A percentile compares a stretch with the other conserved stretches of the same genome.
Evolutionary conservation across 2,329 filamentous ascomycete genomes (phyloP).

Genomic region (Neobulgaria alba): DNA sequence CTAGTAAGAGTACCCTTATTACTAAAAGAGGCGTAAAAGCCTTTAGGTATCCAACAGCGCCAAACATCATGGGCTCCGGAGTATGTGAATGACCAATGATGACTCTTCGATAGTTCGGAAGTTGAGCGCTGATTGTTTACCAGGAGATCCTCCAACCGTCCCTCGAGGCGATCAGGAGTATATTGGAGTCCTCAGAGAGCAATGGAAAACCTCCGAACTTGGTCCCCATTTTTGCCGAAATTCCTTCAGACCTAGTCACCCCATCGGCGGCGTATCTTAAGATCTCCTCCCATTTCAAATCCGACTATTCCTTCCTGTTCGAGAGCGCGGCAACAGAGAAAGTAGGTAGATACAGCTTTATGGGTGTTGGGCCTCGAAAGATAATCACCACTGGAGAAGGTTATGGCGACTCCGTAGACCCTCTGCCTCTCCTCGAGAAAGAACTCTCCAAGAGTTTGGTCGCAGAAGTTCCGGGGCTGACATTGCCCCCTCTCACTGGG

Average conservation of each 20-base stretch:
- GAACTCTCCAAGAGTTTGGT: slow-evolving; percentile 75
- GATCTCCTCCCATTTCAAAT: slow-evolving; percentile 64
- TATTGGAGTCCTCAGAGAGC: slow-evolving; percentile 42
- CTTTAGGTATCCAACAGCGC: too few species aligned
- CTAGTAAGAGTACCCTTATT: too few species aligned
- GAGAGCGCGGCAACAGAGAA: slow-evolving; percentile 92
- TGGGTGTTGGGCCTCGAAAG: slow-evolving; percentile 73
- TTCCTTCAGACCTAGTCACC: slow-evolving; percentile 86
- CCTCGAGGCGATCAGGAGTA: slow-evolving; percentile 48
- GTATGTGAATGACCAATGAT: too few species aligned
- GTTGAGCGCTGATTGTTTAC: slow-evolving; percentile 18
- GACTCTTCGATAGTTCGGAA: background rate
- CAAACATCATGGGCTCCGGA: too few species aligned
- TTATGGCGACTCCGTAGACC: slow-evolving; percentile 76
- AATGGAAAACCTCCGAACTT: slow-evolving; percentile 59
- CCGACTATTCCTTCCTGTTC: slow-evolving; percentile 84
- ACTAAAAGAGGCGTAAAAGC: too few species aligned
- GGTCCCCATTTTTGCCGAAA: slow-evolving; percentile 73
- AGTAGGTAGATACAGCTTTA: slow-evolving; percentile 91
- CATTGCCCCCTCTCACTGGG: slow-evolving; percentile 77
- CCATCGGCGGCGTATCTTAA: slow-evolving; percentile 95
- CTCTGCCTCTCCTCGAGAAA: slow-evolving; percentile 70
- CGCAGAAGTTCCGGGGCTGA: slow-evolving; percentile 72
- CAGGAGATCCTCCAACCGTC: slow-evolving; percentile 49
- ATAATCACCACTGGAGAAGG: slow-evolving; percentile 81